Base-by-base conservation (phyloP, 768 basidiomycete species). In the Mycena albidolilacea region DNA sequence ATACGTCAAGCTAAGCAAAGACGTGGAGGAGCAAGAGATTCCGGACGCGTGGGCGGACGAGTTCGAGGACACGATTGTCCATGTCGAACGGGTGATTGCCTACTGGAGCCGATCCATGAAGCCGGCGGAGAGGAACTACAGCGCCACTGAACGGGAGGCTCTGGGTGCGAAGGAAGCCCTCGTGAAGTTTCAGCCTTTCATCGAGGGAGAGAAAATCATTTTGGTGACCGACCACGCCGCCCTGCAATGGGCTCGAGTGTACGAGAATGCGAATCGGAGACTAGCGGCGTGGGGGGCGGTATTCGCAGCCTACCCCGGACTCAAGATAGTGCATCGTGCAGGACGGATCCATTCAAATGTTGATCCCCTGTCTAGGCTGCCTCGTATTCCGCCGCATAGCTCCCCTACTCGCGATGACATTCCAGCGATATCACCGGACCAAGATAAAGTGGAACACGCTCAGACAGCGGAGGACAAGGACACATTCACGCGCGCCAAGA, bases 51-150 rank as follows among this genome's bases (percentile, higher is more conserved):
- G 74, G 74, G 67, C 30, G 0, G 9, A 1, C 2, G 30, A 30
- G 12, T 69, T 55, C 10, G 69, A 78, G 14, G 75, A 76, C 0
- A 79, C 80, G 7, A 41, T 35, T 0, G 72, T 81, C 1, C 54
- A 69, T 52, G 73, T 79, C 5, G 80, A 81, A 68, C 21, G 77
- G 5, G 78, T 81, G 1, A 77, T 79, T 0, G 73, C 62, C 0
- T 55, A 55, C 11, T 55, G 54, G 30, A 35, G 7, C 5, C 41
- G 41, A 7, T 43, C 41, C 1, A 43, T 12, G 54, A 8, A 30
- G 11, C 12, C 8, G 21, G 9, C 19, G 7, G 54, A 12, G 23
- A 14, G 54, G 23, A 11, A 7, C 11, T 55, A 21, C 41, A 21
- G 54, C 7, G 15, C 54, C 0, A 7, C 41, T 5, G 41, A 43